Evolutionary conservation across 495 filamentous ascomycete species (phyloP).

Genomic region (Schizothecium vesticola): DNA sequence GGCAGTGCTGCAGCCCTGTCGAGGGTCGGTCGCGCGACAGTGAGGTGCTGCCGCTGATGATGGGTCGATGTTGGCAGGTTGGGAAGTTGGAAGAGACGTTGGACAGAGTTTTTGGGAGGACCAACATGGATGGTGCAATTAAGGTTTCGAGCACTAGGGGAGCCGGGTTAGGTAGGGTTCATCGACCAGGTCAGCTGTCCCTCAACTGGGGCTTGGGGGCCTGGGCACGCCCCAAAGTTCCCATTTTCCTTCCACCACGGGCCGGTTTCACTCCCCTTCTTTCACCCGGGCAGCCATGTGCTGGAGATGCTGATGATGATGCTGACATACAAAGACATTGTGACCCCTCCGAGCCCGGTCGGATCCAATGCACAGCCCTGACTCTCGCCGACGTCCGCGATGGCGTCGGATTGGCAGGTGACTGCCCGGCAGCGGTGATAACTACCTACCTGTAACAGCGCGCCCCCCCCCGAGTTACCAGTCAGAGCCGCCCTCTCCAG

Average conservation of each 20-base stretch:
- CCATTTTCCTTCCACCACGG: neutral
- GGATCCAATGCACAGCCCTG: neutral
- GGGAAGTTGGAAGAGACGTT: neutral
- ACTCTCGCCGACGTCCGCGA: neutral
- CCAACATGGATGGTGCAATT: too few species aligned
- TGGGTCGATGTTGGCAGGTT: neutral
- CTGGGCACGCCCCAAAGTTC: neutral
- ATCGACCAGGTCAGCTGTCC: too few species aligned
- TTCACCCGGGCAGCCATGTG: neutral
- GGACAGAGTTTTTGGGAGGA: neutral
- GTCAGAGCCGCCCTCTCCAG: too few species aligned
- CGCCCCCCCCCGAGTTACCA: neutral
- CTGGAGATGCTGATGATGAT: neutral
- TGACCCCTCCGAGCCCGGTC: neutral
- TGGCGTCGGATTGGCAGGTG: neutral
- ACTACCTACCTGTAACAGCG: neutral
- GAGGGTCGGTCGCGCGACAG: neutral
- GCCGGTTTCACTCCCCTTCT: neutral
- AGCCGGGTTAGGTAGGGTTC: too few species aligned
- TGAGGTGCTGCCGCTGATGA: neutral
- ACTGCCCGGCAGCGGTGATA: neutral
- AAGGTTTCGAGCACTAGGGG: neutral
- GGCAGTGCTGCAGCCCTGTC: neutral
- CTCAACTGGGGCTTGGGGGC: too few species aligned
- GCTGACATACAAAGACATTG: neutral